phyloP scores from a whole-genome alignment of 1,284 basidiomycete genomes.

The Somion occarium region DNA sequence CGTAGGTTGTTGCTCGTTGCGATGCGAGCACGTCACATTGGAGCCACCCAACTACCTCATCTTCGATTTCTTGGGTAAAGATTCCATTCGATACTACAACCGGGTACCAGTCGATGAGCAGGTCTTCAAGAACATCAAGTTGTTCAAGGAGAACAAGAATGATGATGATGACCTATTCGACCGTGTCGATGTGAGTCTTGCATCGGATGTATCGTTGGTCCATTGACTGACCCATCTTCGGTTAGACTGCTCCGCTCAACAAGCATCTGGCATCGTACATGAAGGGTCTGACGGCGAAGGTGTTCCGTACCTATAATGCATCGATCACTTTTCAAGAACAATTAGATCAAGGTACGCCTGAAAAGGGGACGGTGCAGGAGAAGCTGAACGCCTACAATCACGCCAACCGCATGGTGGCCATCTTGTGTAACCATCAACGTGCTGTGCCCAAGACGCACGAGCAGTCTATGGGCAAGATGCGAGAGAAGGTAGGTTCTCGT shows the following conservation, averaged over 20 bases:
- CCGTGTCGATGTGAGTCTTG: slow-evolving; percentile 71
- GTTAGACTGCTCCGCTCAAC: slow-evolving; percentile 79
- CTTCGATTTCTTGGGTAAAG: slow-evolving; percentile 97
- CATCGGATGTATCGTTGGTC: not conserved
- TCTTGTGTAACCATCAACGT: slow-evolving; percentile 97
- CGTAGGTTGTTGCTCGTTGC: slow-evolving; percentile 93
- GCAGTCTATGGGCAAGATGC: slow-evolving; percentile 89
- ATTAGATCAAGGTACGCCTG: slow-evolving; percentile 71
- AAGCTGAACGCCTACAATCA: slow-evolving; percentile 95
- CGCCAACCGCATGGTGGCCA: slow-evolving; percentile 92
- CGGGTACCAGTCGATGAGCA: slow-evolving; percentile 82
- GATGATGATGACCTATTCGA: slow-evolving; percentile 92
- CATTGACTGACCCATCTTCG: not conserved
- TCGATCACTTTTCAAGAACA: slow-evolving; percentile 92
- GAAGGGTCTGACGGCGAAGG: slow-evolving; percentile 95
- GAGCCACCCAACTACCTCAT: slow-evolving; percentile 81
- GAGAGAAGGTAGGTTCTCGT: slow-evolving; percentile 65
- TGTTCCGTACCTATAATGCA: slow-evolving; percentile 98
- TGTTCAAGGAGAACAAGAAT: slow-evolving; percentile 81
- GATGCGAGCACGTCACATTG: slow-evolving; percentile 92
- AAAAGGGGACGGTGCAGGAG: slow-evolving; percentile 77
- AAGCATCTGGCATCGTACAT: slow-evolving; percentile 89
- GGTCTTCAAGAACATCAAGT: slow-evolving; percentile 40
- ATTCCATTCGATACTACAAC: slow-evolving; percentile 95
- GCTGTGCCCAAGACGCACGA: slow-evolving; percentile 88